Conservation (phyloP, 805 yeast genomes). For the Yueomyces sp. region DNA sequence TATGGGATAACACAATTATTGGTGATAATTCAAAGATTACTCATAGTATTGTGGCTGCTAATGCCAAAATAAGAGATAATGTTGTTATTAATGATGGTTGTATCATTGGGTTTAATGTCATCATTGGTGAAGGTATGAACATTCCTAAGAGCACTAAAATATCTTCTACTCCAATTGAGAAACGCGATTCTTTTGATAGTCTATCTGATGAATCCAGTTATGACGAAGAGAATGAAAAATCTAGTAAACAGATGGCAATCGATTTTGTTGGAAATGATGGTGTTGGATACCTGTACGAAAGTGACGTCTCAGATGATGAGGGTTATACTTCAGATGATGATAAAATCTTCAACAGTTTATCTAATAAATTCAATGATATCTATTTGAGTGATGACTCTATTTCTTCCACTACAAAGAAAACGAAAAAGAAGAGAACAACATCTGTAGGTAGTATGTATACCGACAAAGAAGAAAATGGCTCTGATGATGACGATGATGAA, state of each 20-base stretch:
- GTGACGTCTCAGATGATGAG: conserved; percentile 24
- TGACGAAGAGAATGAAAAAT: conserved; percentile 7
- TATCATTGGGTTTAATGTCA: conserved; percentile 66
- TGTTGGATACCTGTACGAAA: conserved; percentile 26
- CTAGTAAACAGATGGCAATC: conserved; percentile 7
- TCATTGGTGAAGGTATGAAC: conserved; percentile 39
- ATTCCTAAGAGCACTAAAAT: conserved; percentile 41
- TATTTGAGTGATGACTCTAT: conserved; percentile 48
- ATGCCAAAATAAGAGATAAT: conserved; percentile 40
- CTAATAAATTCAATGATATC: conserved; percentile 35
- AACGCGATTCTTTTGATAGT: conserved; percentile 19
- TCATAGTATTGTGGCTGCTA: conserved; percentile 59
- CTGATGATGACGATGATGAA: conserved; percentile 40
- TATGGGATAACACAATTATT: conserved; percentile 75
- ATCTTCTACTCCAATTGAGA: conserved; percentile 33
- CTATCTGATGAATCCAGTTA: conserved; percentile 16
- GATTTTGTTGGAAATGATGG: conserved; percentile 26
- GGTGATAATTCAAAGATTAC: conserved; percentile 48
- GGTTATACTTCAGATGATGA: conserved; percentile 14
- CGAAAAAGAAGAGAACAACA: conserved; percentile 32
- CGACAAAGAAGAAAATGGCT: conserved; percentile 29
- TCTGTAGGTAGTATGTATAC: conserved; percentile 31
- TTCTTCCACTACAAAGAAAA: conserved; percentile 33
- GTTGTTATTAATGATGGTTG: conserved; percentile 52
- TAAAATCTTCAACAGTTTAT: conserved; percentile 22